Base-by-base conservation (phyloP, 495 filamentous ascomycete genomes). In the Podospora pseudoanserina region DNA sequence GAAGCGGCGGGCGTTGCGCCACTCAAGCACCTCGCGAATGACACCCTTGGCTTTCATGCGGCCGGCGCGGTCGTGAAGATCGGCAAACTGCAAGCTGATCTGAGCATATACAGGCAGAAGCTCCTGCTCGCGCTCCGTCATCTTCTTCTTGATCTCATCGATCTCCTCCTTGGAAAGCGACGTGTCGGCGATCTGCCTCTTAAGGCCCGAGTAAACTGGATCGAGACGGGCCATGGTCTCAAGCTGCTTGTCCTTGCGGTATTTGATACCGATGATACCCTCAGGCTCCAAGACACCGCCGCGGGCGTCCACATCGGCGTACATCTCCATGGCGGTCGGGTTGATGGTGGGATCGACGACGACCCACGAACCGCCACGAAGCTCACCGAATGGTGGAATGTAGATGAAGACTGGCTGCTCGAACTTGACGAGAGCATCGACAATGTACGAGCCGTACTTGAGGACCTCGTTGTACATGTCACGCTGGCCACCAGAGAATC, bases 401-500 rank as follows among this genome's bases (percentile, higher is more conserved):
- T 99, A 99, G 60, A 99, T 91, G 79, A 99, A 97, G 74, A 98
- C 89, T 16, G 95, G 95, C 83, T 99, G 95, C 86, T 98, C 93
- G 75, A 92, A 98, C 79, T 97, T 95, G 85, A 97, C 93, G 34
- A 99, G 87, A 57, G 95, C 94, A 78, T 99, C 95, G 69, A 99
- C 95, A 73, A 99, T 99, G 86, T 94, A 97, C 16, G 93, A 96
- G 72, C 95, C 95, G 77, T 99, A 99, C 85, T 99, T 99, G 78
- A 99, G 88, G 9, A 99, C 96, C 80, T 99, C 95, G 82, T 97
- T 97, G 88, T 97, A 99, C 95, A 99, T 99, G 79, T 99, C 95
- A 73, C 93, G 92, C 82, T 99, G 95, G 63, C 95, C 95, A 84
- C 95, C 95, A 66, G 95, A 97, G 91, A 99, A 99, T 82, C 95